Conservation (phyloP, 768 basidiomycete species). For the Pleurotus platypus region DNA sequence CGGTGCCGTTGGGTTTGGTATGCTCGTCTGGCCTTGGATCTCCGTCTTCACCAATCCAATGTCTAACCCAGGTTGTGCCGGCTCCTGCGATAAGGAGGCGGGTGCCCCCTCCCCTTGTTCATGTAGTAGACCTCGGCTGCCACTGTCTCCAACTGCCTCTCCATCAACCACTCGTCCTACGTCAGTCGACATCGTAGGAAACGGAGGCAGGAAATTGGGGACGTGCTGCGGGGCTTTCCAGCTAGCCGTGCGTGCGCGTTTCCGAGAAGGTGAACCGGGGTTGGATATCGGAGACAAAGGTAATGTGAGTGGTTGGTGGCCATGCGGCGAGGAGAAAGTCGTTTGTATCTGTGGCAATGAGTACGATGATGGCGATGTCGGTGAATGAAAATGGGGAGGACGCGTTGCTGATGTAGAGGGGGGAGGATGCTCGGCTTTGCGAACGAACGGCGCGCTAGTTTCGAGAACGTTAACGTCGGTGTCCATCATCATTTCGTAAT, state of each 20-base stretch:
- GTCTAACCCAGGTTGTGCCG: too few species aligned
- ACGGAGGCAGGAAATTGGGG: constrained; percentile 66
- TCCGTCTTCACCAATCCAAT: too few species aligned
- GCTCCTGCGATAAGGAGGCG: constrained; percentile 12
- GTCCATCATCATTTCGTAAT: constrained; percentile 21
- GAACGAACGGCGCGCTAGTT: constrained; percentile 13
- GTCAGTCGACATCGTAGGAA: constrained; percentile 39
- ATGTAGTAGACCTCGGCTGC: too few species aligned
- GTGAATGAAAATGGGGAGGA: too few species aligned
- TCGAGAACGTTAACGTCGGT: constrained; percentile 19
- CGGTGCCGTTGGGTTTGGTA: constrained; percentile 25
- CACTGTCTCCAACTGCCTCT: too few species aligned
- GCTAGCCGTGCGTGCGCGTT: constrained; percentile 50
- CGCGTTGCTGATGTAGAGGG: neutral
- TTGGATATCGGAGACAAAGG: constrained; percentile 59
- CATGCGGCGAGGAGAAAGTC: too few species aligned
- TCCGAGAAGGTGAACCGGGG: constrained; percentile 51
- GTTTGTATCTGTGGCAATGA: too few species aligned
- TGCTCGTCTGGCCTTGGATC: too few species aligned
- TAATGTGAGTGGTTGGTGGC: constrained; percentile 31
- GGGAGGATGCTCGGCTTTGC: constrained; percentile 26
- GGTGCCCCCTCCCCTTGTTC: neutral
- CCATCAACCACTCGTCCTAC: constrained; percentile 17
- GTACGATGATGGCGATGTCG: too few species aligned
- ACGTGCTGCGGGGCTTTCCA: constrained; percentile 66